Evolutionary conservation across 805 yeast species (phyloP).

Genomic region (Candida vaughaniae): DNA sequence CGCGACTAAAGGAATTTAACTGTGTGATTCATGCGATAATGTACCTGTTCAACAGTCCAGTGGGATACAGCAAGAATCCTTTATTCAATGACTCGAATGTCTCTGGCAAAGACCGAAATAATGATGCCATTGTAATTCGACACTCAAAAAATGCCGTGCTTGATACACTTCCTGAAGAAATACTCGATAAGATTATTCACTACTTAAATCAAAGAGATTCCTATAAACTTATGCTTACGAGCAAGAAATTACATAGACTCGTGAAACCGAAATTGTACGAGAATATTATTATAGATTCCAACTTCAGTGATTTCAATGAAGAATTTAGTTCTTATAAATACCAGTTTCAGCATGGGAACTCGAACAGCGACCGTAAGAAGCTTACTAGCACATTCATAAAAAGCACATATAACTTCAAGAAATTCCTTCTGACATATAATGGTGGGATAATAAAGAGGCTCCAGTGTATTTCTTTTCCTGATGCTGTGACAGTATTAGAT

Average conservation of each 20-base stretch:
- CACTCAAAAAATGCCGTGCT: slow-evolving; percentile 10
- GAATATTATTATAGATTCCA: slow-evolving; percentile 37
- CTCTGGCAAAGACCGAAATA: no score
- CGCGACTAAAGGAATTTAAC: no score
- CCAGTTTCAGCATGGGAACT: slow-evolving; percentile 3
- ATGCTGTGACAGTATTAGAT: slow-evolving; percentile 39
- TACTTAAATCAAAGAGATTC: slow-evolving; percentile 39
- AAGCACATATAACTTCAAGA: slow-evolving; percentile 40
- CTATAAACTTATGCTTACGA: slow-evolving; percentile 28
- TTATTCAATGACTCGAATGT: slow-evolving; percentile 10
- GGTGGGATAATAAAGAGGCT: slow-evolving; percentile 21
- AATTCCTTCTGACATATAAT: slow-evolving; percentile 24
- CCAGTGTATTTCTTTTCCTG: slow-evolving; percentile 39
- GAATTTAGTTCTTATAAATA: slow-evolving; percentile 16
- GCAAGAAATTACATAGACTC: slow-evolving; percentile 26
- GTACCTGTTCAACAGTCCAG: slow-evolving; percentile 15
- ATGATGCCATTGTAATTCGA: no score
- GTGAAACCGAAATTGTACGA: slow-evolving; percentile 38
- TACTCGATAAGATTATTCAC: slow-evolving; percentile 30
- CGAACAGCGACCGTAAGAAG: background rate
- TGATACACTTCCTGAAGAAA: slow-evolving; percentile 38
- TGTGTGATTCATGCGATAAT: no score
- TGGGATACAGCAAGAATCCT: slow-evolving; percentile 21
- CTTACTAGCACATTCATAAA: slow-evolving; percentile 11
- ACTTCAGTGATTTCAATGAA: slow-evolving; percentile 32